phyloP scores from a whole-genome alignment of 441 rosid genomes.

The Euphorbia celastroides region DNA sequence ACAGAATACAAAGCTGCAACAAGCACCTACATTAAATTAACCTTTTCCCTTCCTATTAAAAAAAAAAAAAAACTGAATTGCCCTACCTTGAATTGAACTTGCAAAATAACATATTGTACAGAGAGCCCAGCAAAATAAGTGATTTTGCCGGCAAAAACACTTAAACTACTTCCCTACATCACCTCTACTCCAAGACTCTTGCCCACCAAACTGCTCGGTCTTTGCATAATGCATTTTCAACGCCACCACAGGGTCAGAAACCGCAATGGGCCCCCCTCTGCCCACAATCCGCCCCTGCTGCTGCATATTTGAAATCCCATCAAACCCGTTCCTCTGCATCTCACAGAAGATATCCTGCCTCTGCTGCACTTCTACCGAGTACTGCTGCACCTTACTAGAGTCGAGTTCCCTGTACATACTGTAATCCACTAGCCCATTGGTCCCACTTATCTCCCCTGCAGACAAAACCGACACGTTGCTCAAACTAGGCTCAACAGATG shows the following conservation, averaged over 20 bases:
- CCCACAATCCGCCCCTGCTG: conserved; percentile 43
- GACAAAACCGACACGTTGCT: conserved; percentile 34
- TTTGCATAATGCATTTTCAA: conserved; percentile 44
- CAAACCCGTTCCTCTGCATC: conserved; percentile 45
- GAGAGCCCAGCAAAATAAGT: no score
- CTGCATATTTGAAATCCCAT: conserved; percentile 33
- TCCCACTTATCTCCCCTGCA: conserved; percentile 30
- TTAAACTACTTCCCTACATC: no score
- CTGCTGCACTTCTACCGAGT: conserved; percentile 43
- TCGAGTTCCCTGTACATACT: conserved; percentile 35
- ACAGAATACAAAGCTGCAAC: no score
- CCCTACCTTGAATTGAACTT: no score
- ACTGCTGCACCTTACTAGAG: conserved; percentile 30
- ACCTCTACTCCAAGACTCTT: no score
- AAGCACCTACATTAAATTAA: no score
- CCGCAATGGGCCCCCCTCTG: conserved; percentile 38
- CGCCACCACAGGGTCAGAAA: conserved; percentile 58
- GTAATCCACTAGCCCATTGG: conserved; percentile 48
- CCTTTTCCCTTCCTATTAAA: no score
- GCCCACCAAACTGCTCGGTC: no score
- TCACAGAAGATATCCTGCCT: conserved; percentile 33
- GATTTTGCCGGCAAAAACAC: no score
- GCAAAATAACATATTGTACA: no score
- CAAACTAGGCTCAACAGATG: conserved; percentile 27
- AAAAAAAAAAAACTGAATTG: no score